phyloP scores from a whole-genome alignment of 257 asterid genomes.

The Mitragyna speciosa region DNA sequence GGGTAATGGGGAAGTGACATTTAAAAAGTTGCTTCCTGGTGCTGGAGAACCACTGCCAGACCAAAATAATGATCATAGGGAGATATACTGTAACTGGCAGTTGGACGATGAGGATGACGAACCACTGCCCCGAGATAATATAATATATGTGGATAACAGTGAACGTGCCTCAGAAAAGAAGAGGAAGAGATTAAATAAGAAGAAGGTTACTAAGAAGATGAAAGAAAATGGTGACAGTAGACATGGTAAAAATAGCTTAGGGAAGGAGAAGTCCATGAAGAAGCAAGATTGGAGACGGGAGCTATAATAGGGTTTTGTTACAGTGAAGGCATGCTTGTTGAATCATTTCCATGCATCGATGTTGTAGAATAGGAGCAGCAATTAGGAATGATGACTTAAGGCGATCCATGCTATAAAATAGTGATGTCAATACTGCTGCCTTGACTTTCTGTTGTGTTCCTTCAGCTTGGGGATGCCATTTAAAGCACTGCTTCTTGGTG shows the following conservation, averaged over 20 bases:
- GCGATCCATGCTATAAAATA: neutral
- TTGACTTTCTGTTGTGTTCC: neutral
- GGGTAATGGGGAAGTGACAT: slow-evolving; percentile 54
- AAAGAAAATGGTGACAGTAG: slow-evolving; percentile 27
- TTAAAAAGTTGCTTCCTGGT: slow-evolving; percentile 54
- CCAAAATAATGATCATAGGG: slow-evolving; percentile 41
- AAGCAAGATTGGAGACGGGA: slow-evolving; percentile 27
- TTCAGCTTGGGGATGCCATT: no score
- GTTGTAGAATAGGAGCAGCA: neutral
- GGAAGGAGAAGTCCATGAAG: slow-evolving; percentile 38
- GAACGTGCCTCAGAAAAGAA: slow-evolving; percentile 52
- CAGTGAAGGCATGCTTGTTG: neutral
- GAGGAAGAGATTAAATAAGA: slow-evolving; percentile 48
- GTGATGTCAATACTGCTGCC: neutral
- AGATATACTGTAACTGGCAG: slow-evolving; percentile 72
- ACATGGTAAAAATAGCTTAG: slow-evolving; percentile 28
- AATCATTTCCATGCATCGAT: neutral
- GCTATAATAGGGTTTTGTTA: neutral
- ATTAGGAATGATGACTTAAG: neutral
- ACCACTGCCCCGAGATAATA: slow-evolving; percentile 62
- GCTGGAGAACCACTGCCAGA: slow-evolving; percentile 52
- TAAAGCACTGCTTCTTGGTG: neutral
- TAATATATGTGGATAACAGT: slow-evolving; percentile 19
- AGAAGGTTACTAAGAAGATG: slow-evolving; percentile 37
- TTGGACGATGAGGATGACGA: slow-evolving; percentile 62